Conservation (phyloP, 176 grass and related monocot genomes). For the Aegilops bicornis region DNA sequence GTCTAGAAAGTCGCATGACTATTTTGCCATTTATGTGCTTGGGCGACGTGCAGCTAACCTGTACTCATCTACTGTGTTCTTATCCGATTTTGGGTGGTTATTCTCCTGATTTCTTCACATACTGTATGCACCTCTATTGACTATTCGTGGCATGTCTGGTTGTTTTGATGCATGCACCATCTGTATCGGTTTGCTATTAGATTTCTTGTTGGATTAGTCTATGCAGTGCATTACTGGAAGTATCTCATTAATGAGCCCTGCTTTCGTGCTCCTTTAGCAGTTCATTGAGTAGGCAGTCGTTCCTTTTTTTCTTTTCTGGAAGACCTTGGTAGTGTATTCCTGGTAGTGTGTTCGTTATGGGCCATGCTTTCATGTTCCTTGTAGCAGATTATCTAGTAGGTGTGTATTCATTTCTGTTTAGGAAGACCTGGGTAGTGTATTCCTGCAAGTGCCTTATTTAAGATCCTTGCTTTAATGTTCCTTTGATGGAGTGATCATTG, state of each 20-base stretch:
- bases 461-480: constrained; percentile 10
- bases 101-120: constrained; percentile 16
- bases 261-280: background rate
- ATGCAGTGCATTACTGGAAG: constrained; percentile 2
- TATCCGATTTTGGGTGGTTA: constrained; percentile 16
- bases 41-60: background rate
- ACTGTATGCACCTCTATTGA: background rate
- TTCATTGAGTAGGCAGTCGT: background rate
- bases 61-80: constrained; percentile 14
- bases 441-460: background rate
- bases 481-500: constrained; percentile 22
- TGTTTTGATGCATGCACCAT: background rate
- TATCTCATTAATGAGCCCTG: background rate
- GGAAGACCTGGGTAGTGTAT: background rate
- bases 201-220: background rate
- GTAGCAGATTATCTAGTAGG: background rate
- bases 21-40: constrained; percentile 47
- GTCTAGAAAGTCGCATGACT: constrained; percentile 46
- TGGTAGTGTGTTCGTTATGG: background rate
- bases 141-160: background rate
- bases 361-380: constrained; percentile 9
- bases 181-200: background rate
- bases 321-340: background rate
- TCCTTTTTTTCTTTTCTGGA: background rate
- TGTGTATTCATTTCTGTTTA: background rate